phyloP scores from a whole-genome alignment of 2,329 filamentous ascomycete species.

The Metarhizium guizhouense region DNA sequence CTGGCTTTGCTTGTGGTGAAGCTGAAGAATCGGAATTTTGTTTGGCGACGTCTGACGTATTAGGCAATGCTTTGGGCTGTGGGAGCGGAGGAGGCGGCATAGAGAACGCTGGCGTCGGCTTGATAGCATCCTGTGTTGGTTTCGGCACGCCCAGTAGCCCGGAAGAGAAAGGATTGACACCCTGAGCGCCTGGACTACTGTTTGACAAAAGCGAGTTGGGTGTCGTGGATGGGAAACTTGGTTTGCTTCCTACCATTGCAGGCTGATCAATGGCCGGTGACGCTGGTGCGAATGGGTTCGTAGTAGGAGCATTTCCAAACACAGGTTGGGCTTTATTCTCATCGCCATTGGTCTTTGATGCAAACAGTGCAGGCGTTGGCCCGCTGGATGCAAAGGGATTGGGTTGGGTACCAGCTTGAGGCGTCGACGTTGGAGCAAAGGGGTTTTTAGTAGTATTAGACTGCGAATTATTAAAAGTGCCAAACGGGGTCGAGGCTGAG shows the following conservation, averaged over 20 bases:
- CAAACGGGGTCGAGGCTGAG: conserved; percentile 7
- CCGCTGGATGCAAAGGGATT: not conserved
- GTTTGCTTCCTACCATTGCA: conserved; percentile 4
- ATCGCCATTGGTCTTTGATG: not conserved
- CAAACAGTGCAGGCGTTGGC: not conserved
- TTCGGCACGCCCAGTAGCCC: not conserved
- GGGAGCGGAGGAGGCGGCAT: conserved; percentile 10
- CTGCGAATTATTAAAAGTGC: not conserved
- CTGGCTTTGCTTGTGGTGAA: not conserved
- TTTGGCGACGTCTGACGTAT: not conserved
- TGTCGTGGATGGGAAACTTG: not conserved
- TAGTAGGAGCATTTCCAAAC: not conserved
- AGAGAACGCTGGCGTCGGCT: not conserved
- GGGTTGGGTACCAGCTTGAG: not conserved
- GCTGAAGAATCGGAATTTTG: not conserved
- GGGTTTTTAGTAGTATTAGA: conserved; percentile 1
- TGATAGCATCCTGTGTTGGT: conserved; percentile 1
- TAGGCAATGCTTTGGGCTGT: not conserved
- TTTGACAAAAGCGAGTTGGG: not conserved
- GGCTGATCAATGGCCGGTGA: conserved; percentile 9
- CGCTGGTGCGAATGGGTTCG: conserved; percentile 15
- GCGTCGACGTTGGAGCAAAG: conserved; percentile 2
- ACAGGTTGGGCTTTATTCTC: not conserved
- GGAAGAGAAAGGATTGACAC: not conserved
- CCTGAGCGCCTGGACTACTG: not conserved